phyloP scores from a whole-genome alignment of 139 green algal species.

The Tetradesmus obliquus region DNA sequence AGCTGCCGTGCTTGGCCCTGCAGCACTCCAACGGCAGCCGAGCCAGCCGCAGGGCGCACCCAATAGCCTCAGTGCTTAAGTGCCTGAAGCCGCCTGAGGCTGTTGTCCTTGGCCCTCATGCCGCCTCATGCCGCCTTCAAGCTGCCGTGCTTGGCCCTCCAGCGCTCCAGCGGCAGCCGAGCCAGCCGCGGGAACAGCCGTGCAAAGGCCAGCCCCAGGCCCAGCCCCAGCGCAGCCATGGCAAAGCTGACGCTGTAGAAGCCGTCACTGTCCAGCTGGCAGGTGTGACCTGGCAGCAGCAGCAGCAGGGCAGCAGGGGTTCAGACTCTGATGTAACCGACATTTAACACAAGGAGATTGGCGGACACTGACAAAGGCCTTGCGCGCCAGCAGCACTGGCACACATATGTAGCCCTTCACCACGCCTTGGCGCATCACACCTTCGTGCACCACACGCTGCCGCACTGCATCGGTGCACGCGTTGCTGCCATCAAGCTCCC shows the following conservation, averaged over 20 bases:
- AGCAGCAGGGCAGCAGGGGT: background rate
- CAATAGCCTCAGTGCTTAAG: no score
- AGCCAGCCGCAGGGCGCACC: slow-evolving; percentile 49
- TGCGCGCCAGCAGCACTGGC: no score
- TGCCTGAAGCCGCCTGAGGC: no score
- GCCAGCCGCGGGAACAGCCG: slow-evolving; percentile 50
- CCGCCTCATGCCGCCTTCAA: background rate
- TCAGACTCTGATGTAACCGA: no score
- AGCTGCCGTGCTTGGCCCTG: slow-evolving; percentile 44
- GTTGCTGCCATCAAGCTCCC: no score
- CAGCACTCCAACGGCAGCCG: slow-evolving; percentile 52
- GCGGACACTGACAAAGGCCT: no score
- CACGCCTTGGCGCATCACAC: no score
- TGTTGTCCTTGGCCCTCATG: background rate
- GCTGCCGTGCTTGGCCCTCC: slow-evolving; percentile 48
- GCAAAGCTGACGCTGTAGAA: slow-evolving; percentile 76
- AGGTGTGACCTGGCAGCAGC: slow-evolving; percentile 55
- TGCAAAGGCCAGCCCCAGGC: slow-evolving; percentile 54
- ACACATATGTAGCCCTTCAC: no score
- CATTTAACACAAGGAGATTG: no score
- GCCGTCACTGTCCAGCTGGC: slow-evolving; percentile 68
- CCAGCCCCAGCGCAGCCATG: slow-evolving; percentile 58
- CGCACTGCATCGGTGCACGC: no score
- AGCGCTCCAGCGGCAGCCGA: slow-evolving; percentile 54
- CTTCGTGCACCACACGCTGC: no score